Base-by-base conservation (phyloP, 495 filamentous ascomycete species). In the Daldinia loculata region DNA sequence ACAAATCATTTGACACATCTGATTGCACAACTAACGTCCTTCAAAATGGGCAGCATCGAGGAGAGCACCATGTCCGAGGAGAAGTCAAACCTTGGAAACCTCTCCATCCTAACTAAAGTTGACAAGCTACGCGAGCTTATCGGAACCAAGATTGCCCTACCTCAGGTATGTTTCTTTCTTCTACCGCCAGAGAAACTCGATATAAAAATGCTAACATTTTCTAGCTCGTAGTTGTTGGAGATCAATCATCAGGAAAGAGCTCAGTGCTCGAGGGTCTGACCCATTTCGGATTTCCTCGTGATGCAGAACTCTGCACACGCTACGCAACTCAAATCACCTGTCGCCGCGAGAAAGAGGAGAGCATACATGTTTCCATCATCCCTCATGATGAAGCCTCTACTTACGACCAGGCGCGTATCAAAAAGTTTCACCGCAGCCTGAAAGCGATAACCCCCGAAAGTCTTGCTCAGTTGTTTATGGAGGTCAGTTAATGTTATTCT, bases 301-400 rank as follows among this genome's bases (percentile, higher is more conserved):
- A 76, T 29, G 77, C 77, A 11, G 82, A 82, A n/a, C 81, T 88
- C 15, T 88, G 85, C 70, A 90, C 89, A 0, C 79, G 87, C 0
- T 87, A 85, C 63, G 86, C 85, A 3, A 90, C 87, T 0, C 83
- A 89, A 71, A 90, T 90, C 60, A 84, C 81, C 1, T 85, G 81
- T 59, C 85, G 84, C 30, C 84, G 85, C 7, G 76, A 79, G 41
- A 26, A 34, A 0, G 66, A 75, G 9, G 63, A 74, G 24, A 70
- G 72, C 22, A 76, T 83, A 27, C 43, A 75, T 14, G 78, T 87
- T 27, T 78, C 78, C 0, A 87, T 88, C 29, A 86, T 84, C 45
- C 80, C 85, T 2, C 71, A 77, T 6, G 63, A 66, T 2, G 70
- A 81, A 43, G 72, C 75, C 4, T 0, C 73, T 19, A 4, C 26